phyloP scores from a whole-genome alignment of 306 rosid genomes.

The Cyamopsis tetragonoloba region DNA sequence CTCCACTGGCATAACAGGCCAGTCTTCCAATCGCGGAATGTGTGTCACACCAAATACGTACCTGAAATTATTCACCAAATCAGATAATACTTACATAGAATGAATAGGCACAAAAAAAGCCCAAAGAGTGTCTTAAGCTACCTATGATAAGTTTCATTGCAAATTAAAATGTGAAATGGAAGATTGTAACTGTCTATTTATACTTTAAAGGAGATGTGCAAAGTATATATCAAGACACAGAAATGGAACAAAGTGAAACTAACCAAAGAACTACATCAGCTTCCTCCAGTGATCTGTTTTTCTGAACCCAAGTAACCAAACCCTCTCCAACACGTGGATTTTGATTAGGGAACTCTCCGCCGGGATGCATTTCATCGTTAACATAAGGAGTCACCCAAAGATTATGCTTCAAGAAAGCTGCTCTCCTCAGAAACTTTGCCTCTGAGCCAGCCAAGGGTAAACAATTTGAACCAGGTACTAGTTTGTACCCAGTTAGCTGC shows the following conservation, averaged over 20 bases:
- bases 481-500: conserved; percentile 65
- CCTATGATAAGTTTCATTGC: background rate
- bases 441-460: conserved; percentile 69
- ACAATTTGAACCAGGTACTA: conserved; percentile 74
- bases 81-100: background rate
- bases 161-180: background rate
- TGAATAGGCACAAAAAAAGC: background rate
- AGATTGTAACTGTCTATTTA: too few species aligned
- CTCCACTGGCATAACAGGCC: conserved; percentile 87
- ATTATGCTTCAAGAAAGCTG: conserved; percentile 72
- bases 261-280: conserved; percentile 82
- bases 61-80: conserved; percentile 39
- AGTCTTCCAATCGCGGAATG: conserved; percentile 78
- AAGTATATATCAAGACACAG: background rate
- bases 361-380: conserved; percentile 63
- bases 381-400: conserved; percentile 79
- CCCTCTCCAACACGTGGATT: conserved; percentile 83
- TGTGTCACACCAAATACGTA: conserved; percentile 75
- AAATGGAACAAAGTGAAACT: conserved; percentile 27
- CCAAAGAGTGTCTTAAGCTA: background rate
- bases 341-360: conserved; percentile 81
- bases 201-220: background rate
- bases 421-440: conserved; percentile 70
- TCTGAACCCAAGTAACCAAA: conserved; percentile 72
- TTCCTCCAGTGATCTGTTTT: conserved; percentile 70